phyloP scores from a whole-genome alignment of 306 rosid genomes.

The Argentina anserina region DNA sequence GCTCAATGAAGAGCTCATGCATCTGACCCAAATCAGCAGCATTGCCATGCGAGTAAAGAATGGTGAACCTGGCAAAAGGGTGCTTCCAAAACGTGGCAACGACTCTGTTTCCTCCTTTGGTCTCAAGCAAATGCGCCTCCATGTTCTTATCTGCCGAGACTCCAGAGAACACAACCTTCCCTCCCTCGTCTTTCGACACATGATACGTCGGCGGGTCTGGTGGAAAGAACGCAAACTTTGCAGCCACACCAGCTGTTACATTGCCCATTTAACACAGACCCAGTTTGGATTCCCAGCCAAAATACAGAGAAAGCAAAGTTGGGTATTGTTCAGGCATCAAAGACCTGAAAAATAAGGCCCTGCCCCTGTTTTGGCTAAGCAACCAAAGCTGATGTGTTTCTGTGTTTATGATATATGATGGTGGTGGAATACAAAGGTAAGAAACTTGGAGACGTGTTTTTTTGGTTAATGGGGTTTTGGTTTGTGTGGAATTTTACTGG shows the following conservation, averaged over 20 bases:
- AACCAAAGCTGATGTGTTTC: not conserved
- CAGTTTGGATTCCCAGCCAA: slow-evolving; percentile 10
- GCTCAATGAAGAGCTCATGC: slow-evolving; percentile 88
- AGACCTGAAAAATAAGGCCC: slow-evolving; percentile 2
- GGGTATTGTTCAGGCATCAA: slow-evolving; percentile 46
- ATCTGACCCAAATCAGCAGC: slow-evolving; percentile 99
- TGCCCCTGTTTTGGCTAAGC: not conserved
- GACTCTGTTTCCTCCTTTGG: slow-evolving; percentile 67
- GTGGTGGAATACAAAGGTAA: not conserved
- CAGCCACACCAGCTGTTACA: slow-evolving; percentile 85
- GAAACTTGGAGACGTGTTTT: no score
- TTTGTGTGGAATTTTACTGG: slow-evolving; percentile 36
- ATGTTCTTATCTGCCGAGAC: slow-evolving; percentile 66
- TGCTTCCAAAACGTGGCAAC: slow-evolving; percentile 90
- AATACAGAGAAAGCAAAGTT: slow-evolving; percentile 5
- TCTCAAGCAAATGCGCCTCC: slow-evolving; percentile 59
- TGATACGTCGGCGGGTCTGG: slow-evolving; percentile 95
- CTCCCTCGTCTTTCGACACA: slow-evolving; percentile 49
- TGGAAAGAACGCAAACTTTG: slow-evolving; percentile 94
- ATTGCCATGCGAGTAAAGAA: slow-evolving; percentile 93
- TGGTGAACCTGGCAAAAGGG: slow-evolving; percentile 78
- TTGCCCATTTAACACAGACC: slow-evolving; percentile 73
- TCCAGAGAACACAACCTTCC: slow-evolving; percentile 58
- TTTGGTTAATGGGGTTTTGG: not conserved
- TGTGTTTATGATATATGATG: not conserved